phyloP scores from a whole-genome alignment of 1,139 yeast species.

The Diutina siamensis region DNA sequence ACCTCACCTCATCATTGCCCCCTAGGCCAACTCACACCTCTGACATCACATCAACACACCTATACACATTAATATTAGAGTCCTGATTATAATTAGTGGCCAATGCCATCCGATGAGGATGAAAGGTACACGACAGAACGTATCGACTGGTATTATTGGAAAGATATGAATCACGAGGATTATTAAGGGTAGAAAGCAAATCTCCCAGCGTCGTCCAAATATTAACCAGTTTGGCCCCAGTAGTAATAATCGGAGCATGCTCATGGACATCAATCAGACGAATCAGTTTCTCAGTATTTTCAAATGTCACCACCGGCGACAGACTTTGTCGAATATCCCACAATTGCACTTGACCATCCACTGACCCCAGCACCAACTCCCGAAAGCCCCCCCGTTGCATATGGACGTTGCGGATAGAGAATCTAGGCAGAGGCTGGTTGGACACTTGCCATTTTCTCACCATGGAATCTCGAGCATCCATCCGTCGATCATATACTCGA shows the following conservation, averaged over 20 bases:
- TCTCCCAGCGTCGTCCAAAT: constrained; percentile 86
- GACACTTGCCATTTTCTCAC: constrained; percentile 58
- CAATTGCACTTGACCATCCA: constrained; percentile 71
- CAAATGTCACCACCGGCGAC: constrained; percentile 52
- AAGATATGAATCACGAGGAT: constrained; percentile 37
- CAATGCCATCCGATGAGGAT: constrained; percentile 90
- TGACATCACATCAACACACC: constrained; percentile 14
- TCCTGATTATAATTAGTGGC: constrained; percentile 83
- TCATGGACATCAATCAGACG: constrained; percentile 80
- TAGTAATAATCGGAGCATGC: constrained; percentile 87
- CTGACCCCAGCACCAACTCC: constrained; percentile 75
- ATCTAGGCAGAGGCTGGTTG: constrained; percentile 19
- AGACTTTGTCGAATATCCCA: constrained; percentile 81
- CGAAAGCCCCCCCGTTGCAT: constrained; percentile 97
- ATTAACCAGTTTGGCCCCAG: constrained; percentile 75
- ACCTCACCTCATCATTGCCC: too few relatives aligned
- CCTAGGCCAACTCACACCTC: too few relatives aligned
- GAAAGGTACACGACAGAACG: constrained; percentile 62
- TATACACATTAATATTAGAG: constrained; percentile 56
- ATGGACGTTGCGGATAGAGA: constrained; percentile 65
- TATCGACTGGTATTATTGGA: constrained; percentile 37
- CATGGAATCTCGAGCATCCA: constrained; percentile 79
- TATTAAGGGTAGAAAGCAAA: constrained; percentile 48
- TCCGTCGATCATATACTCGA: constrained; percentile 81
- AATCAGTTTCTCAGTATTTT: constrained; percentile 48